Conservation (phyloP, 192 early-diverging fungal genomes). For the Podila verticillata region DNA sequence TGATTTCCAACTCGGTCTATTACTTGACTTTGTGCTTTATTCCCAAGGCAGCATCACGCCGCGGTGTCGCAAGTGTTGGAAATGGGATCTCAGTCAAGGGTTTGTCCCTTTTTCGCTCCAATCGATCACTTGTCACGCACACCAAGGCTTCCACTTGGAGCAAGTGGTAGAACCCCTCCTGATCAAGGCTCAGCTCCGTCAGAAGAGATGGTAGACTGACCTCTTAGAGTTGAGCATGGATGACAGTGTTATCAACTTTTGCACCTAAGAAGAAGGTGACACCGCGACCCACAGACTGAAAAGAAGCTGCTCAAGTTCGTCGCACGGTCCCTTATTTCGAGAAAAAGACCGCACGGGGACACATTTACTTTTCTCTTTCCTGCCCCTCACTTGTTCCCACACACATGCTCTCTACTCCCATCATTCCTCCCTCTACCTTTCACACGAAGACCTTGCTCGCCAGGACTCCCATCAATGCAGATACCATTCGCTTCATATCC, state of each 20-base stretch:
- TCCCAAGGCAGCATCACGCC: constrained; percentile 4
- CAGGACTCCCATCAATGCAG: too few species aligned
- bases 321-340: too few species aligned
- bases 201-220: constrained; percentile 11
- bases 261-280: constrained; percentile 19
- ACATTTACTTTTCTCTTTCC: too few species aligned
- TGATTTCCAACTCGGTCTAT: too few species aligned
- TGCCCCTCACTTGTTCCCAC: too few species aligned
- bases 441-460: too few species aligned
- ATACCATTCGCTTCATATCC: constrained; percentile 25
- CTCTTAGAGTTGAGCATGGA: constrained; percentile 4
- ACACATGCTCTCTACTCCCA: too few species aligned
- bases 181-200: constrained; percentile 7
- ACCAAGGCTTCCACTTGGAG: constrained; percentile 11
- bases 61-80: too few species aligned
- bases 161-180: not conserved
- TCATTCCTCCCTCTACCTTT: too few species aligned
- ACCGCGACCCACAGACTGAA: constrained; percentile 9
- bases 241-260: constrained; percentile 16
- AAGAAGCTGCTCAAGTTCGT: constrained; percentile 8
- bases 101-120: constrained; percentile 4
- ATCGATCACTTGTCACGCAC: not conserved
- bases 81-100: not conserved
- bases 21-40: too few species aligned
- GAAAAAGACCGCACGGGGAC: too few species aligned